Conservation (phyloP, 441 rosid species). For the Pelargonium australe region DNA sequence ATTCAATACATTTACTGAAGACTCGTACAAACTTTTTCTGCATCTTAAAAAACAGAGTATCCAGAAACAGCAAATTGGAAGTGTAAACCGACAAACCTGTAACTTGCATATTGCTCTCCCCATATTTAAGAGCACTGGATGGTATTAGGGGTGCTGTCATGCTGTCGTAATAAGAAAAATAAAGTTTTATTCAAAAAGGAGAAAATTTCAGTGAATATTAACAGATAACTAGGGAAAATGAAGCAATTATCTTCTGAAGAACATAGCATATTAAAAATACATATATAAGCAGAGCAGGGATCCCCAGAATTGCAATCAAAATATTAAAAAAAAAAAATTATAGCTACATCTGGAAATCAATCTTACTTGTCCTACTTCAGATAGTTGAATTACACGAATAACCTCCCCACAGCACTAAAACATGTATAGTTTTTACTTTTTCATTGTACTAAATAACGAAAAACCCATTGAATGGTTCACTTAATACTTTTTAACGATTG, state of each 20-base stretch:
- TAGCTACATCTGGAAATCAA: not conserved
- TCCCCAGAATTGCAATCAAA: not conserved
- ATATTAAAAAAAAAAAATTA: too few relatives aligned
- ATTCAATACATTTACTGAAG: too few relatives aligned
- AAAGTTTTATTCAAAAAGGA: not conserved
- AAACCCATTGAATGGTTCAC: not conserved
- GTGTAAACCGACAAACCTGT: slow-evolving; percentile 39
- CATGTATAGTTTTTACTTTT: not conserved
- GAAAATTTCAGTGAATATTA: not conserved
- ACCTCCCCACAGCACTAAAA: not conserved
- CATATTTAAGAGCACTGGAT: slow-evolving; percentile 55
- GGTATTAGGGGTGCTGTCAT: slow-evolving; percentile 90
- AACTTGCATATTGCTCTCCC: slow-evolving; percentile 68
- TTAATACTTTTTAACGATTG: not conserved
- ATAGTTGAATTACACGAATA: not conserved
- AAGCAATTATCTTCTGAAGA: not conserved
- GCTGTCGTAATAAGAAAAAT: slow-evolving; percentile 30
- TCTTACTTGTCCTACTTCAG: not conserved
- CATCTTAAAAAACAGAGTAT: not conserved
- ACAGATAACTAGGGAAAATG: not conserved
- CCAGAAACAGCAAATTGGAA: not conserved
- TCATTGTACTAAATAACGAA: not conserved
- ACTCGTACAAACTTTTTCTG: not conserved
- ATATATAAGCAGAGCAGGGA: not conserved
- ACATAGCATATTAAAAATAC: not conserved